Base-by-base conservation (phyloP, 1,139 yeast genomes). In the Debaryomyces robertsiae region DNA sequence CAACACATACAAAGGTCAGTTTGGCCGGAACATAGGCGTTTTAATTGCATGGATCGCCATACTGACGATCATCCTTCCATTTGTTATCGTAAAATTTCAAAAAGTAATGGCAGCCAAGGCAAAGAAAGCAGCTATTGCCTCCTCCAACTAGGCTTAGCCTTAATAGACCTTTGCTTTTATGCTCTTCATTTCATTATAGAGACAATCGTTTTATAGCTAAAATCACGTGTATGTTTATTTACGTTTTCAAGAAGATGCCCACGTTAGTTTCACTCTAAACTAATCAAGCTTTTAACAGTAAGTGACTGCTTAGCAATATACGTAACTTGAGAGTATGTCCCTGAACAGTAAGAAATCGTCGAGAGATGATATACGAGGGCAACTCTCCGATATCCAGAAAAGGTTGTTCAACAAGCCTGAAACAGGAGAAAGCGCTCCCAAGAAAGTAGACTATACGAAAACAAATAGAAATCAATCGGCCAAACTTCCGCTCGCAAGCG, bases 311-410 rank as follows among this genome's bases (percentile, higher is more conserved):
- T 7, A 19, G 7, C 7, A 7, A 19, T 6, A 28, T 27, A 35
- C 28, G 27, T 5, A 7, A 23, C 13, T 34, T 6, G n/a, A 16
- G 18, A 38, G 14, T 15, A 50, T 48, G 55, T 41, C 55, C 9
- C 40, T 46, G 22, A 39, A 30, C 18, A 46, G 46, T 11, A 48
- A 45, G 16, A 10, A 19, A 14, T 28, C 48, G 28, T 41, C 49
- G 25, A 39, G 39, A 24, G 48, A 44, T 18, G 84, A 80, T 49
- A 70, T 81, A 46, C 69, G 82, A 48, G 73, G 76, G 32, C 87
- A 82, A 56, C 67, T 82, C 41, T 77, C 79, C 18, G 84, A 80
- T 49, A 72, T 82, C 44, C 86, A 81, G 57, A 73, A 70, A 49
- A 68, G 80, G 46, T 61, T 81, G 36, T 74, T 78, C 43, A 71